phyloP scores from a whole-genome alignment of 371 early-diverging fungal genomes.

The Mortierella sp. region DNA sequence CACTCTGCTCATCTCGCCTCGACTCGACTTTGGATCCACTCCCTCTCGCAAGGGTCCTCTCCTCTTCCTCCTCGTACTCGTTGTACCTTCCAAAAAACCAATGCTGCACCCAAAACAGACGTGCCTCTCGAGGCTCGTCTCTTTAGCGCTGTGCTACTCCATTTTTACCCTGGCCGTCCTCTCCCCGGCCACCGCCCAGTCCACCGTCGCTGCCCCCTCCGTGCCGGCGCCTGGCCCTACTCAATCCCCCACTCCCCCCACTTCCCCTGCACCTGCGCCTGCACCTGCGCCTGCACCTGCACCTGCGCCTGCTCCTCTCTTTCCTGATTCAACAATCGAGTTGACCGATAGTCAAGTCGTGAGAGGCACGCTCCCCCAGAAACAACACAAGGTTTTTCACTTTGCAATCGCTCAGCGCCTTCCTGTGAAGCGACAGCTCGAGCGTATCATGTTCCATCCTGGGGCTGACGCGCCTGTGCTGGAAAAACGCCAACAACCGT shows the following conservation, averaged over 20 bases:
- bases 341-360: conserved; percentile 31
- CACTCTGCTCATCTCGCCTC: not conserved
- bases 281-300: conserved; percentile 12
- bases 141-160: no score
- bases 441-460: conserved; percentile 42
- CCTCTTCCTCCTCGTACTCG: no score
- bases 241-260: not conserved
- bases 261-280: not conserved
- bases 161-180: no score
- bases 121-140: conserved; percentile 5
- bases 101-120: no score
- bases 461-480: conserved; percentile 1
- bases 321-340: conserved; percentile 43
- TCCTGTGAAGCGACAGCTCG: conserved; percentile 38
- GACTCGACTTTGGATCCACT: no score
- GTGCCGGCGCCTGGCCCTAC: not conserved
- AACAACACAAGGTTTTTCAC: conserved; percentile 43
- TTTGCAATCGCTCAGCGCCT: conserved; percentile 34
- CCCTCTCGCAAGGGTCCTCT: no score
- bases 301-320: not conserved
- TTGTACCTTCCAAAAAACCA: no score
- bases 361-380: conserved; percentile 34
- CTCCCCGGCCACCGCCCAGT: conserved; percentile 1
- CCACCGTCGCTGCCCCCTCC: conserved; percentile 1
- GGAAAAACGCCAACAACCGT: conserved; percentile 12